A percentile compares a stretch with the other conserved stretches of the same genome.
Evolutionary conservation across 2,329 filamentous ascomycete genomes (phyloP).

Genomic region (Plenodomus biglobosus): DNA sequence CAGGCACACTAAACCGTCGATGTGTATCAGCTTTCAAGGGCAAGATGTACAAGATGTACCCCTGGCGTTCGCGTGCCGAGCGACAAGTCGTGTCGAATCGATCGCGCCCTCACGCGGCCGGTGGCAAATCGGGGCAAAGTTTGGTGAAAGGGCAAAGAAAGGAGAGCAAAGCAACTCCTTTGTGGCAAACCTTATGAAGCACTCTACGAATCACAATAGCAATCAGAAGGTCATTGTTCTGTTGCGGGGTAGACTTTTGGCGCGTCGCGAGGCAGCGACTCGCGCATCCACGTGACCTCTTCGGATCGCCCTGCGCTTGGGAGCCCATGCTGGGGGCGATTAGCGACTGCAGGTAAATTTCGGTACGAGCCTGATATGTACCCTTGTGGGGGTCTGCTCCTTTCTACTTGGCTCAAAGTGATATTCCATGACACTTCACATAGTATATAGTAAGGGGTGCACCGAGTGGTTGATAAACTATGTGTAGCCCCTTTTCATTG

Average conservation of each 20-base stretch:
- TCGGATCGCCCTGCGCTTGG: too few species aligned
- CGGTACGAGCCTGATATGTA: too few species aligned
- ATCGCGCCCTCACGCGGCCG: conserved; percentile 28
- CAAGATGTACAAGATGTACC: conserved; percentile 18
- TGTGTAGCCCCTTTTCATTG: too few species aligned
- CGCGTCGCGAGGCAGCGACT: conserved; percentile 1
- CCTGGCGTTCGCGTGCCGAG: conserved; percentile 23
- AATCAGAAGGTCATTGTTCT: neutral
- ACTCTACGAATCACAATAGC: neutral
- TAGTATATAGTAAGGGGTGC: too few species aligned
- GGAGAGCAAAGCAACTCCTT: neutral
- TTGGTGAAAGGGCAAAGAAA: conserved; percentile 1
- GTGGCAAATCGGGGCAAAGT: conserved; percentile 27
- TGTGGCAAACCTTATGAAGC: neutral
- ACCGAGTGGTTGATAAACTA: too few species aligned
- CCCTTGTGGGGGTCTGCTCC: too few species aligned
- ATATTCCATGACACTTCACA: too few species aligned
- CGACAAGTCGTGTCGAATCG: conserved; percentile 26
- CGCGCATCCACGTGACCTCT: conserved; percentile 1
- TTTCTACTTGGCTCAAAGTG: too few species aligned
- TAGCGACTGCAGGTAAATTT: too few species aligned
- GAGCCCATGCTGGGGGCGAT: too few species aligned
- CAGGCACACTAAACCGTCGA: conserved; percentile 4
- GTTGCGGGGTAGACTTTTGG: neutral
- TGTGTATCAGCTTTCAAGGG: conserved; percentile 25